Base-by-base conservation (phyloP, 805 yeast genomes). In the Saturnispora hagleri region DNA sequence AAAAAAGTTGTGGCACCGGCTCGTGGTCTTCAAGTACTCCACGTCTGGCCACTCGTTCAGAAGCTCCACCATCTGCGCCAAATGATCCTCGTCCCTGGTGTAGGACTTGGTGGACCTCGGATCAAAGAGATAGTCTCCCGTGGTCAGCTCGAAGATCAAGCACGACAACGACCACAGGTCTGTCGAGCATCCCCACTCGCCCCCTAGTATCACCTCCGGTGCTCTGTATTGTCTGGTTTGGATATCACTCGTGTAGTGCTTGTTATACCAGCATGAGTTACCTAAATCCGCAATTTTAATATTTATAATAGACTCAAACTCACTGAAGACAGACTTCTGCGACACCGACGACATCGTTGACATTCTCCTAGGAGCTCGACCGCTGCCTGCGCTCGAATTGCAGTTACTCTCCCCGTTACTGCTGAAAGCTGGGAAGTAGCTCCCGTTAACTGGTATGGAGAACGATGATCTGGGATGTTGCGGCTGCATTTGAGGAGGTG, bases 251-350 rank as follows among this genome's bases (percentile, higher is more conserved):
- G 86, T 80, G 62, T 77, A 82, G 62, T 82, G 88, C 50, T 74
- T 76, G 58, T 76, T 70, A 27, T 71, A 68, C 80, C 82, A 81
- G 64, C 86, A 81, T 3, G 86, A 84, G 62, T 82, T 82, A 34
- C 88, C 88, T 55, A 82, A 70, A 63, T 82, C 88, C 3, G 87
- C 87, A 40, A 82, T 75, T 57, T 82, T 82, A 36, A 82, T 79
- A 10, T 67, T 65, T 17, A 69, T 68, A 17, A 68, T 53, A 18
- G 66, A 66, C 36, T 63, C 67, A 53, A 67, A 62, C 18, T 63
- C 67, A 41, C 56, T 51, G 6, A 61, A 27, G 4, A 57, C 38
- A 4, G 62, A 55, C 13, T 43, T 47, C 12, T 47, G 43, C 15
- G 60, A 53, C 5, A 35, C 12, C 1, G 50, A 24, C 4, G 60